Evolutionary conservation across 2,329 filamentous ascomycete species (phyloP).

Genomic region (Talaromyces sp.): DNA sequence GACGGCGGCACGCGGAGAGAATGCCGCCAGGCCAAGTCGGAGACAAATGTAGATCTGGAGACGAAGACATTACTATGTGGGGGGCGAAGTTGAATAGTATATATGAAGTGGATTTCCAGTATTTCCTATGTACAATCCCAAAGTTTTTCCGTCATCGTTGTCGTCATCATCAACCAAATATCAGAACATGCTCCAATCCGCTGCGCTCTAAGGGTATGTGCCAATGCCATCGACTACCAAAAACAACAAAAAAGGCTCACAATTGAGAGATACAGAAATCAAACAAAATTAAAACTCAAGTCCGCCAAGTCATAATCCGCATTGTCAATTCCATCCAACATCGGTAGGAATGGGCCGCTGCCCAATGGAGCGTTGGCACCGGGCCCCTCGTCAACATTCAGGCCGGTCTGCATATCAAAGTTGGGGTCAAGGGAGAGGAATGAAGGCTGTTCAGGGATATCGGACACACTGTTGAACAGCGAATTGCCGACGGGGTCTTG

Average conservation of each 20-base stretch:
- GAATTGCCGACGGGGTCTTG: constrained; percentile 3
- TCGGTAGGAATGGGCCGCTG: constrained; percentile 9
- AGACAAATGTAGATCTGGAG: background rate
- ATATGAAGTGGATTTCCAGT: background rate
- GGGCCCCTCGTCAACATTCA: constrained; percentile 3
- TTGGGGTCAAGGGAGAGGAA: constrained; percentile 12
- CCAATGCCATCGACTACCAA: background rate
- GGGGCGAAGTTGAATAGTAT: background rate
- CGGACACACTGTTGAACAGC: constrained; percentile 9
- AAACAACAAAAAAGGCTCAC: background rate
- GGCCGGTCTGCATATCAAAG: constrained; percentile 2
- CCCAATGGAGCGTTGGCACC: background rate
- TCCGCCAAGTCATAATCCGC: constrained; percentile 11
- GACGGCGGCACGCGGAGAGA: background rate
- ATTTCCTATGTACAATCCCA: background rate
- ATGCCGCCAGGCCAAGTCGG: background rate
- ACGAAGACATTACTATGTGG: background rate
- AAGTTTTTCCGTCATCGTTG: background rate
- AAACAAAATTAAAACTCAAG: constrained; percentile 14
- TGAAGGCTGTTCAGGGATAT: constrained; percentile 13
- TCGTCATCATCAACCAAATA: background rate
- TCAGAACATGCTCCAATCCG: background rate
- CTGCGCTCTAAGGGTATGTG: background rate
- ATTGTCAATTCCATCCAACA: constrained; percentile 10
- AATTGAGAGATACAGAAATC: background rate